Evolutionary conservation across 805 yeast genomes (phyloP).

Genomic region (Diddensiella santjacobensis): DNA sequence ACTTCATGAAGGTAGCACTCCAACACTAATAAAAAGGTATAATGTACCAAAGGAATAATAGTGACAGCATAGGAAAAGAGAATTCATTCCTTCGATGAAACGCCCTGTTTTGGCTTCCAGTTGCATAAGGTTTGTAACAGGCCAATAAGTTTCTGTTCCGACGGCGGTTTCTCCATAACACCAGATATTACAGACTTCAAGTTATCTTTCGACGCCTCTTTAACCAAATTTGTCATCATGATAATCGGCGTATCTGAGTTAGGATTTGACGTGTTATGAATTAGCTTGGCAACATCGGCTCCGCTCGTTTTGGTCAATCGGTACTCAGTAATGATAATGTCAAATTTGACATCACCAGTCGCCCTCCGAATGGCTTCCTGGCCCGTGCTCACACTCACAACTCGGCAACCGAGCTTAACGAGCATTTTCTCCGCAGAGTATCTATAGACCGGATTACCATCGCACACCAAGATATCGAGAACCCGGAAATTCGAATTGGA

Average conservation of each 20-base stretch:
- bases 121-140: slow-evolving; percentile 32
- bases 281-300: slow-evolving; percentile 70
- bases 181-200: slow-evolving; percentile 49
- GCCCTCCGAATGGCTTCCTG: slow-evolving; percentile 79
- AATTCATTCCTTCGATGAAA: no score
- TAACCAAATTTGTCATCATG: slow-evolving; percentile 66
- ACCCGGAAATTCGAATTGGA: slow-evolving; percentile 23
- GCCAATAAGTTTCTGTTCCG: slow-evolving; percentile 33
- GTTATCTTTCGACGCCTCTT: slow-evolving; percentile 43
- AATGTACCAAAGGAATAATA: neutral
- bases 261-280: slow-evolving; percentile 70
- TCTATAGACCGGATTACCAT: slow-evolving; percentile 79
- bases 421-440: slow-evolving; percentile 61
- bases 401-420: slow-evolving; percentile 71
- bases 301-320: slow-evolving; percentile 65
- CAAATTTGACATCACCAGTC: slow-evolving; percentile 80
- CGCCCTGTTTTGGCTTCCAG: slow-evolving; percentile 27
- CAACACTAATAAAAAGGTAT: no score
- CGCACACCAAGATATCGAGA: slow-evolving; percentile 75
- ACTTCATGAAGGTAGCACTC: no score
- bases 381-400: slow-evolving; percentile 70
- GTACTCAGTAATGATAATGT: slow-evolving; percentile 73
- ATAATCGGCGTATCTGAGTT: slow-evolving; percentile 75
- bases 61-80: neutral
- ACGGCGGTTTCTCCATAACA: slow-evolving; percentile 70